Conservation (phyloP, 352 stramenopile species). For the Phytophthora sojae region DNA sequence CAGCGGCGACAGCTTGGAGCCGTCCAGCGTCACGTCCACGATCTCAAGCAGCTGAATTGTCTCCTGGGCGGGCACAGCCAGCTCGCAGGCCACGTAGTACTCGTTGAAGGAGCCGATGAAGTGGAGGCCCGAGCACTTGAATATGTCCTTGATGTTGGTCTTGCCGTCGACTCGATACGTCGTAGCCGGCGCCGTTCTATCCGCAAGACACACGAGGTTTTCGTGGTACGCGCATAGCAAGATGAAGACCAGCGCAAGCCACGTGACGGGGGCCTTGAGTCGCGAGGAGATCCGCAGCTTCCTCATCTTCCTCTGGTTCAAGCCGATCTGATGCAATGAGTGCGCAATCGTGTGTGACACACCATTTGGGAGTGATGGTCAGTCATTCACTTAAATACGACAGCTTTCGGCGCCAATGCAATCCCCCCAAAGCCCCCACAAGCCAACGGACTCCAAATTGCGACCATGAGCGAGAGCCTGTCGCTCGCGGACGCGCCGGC, state of each 20-base stretch:
- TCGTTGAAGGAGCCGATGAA: constrained; percentile 87
- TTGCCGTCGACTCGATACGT: constrained; percentile 64
- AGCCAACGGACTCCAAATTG: constrained; percentile 19
- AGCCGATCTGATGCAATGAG: constrained; percentile 7
- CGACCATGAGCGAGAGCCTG: constrained; percentile 45
- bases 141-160: constrained; percentile 60
- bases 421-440: constrained; percentile 26
- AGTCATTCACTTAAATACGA: constrained; percentile 34
- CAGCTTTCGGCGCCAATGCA: constrained; percentile 33
- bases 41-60: constrained; percentile 49
- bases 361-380: constrained; percentile 34
- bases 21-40: constrained; percentile 54
- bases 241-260: constrained; percentile 6
- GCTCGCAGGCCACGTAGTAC: constrained; percentile 77
- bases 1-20: constrained; percentile 44
- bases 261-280: background rate
- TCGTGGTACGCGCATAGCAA: background rate
- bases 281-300: constrained; percentile 15
- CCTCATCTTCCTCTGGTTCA: constrained; percentile 21
- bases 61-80: constrained; percentile 45
- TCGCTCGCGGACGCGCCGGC: constrained; percentile 62
- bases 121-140: constrained; percentile 71
- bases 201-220: constrained; percentile 7
- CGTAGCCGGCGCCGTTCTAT: constrained; percentile 10
- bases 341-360: constrained; percentile 17